These are phyloP conservation scores for Phytophthora cajani DNA, from an alignment of 352 stramenopile species.

Conservation along the genomic window DNA sequence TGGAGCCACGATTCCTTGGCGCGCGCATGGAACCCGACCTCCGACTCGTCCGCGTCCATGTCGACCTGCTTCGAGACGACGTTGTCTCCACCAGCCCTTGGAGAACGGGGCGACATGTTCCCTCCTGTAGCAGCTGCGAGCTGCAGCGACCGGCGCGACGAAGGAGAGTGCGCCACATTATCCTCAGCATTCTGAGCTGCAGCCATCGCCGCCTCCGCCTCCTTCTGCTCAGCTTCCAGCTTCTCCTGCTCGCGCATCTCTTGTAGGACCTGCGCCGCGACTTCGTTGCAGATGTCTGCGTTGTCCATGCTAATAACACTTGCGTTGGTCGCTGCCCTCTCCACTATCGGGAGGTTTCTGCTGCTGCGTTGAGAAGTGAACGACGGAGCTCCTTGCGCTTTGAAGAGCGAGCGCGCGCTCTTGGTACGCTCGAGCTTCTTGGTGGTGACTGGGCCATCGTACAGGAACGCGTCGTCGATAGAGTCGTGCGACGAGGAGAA, in stretches of 20 bases:
- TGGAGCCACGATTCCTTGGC: conserved; percentile 69
- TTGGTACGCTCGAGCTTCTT: conserved; percentile 31
- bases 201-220: conserved; percentile 18
- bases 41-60: conserved; percentile 58
- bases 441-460: conserved; percentile 17
- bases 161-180: conserved; percentile 33
- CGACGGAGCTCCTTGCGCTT: conserved; percentile 10
- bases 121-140: conserved; percentile 14
- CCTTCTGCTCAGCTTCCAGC: conserved; percentile 42
- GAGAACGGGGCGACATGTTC: conserved; percentile 23
- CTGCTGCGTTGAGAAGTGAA: conserved; percentile 33
- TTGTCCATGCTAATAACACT: conserved; percentile 42
- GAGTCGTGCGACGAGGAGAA: conserved; percentile 75
- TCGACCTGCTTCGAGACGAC: conserved; percentile 69
- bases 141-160: conserved; percentile 26
- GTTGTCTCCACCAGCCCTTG: conserved; percentile 23
- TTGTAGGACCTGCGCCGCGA: conserved; percentile 55
- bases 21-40: conserved; percentile 43
- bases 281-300: conserved; percentile 40
- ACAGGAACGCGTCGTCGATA: conserved; percentile 74
- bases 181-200: conserved; percentile 2
- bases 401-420: conserved; percentile 18
- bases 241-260: conserved; percentile 59
- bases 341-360: conserved; percentile 14
- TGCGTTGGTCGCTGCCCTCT: conserved; percentile 29